A percentile compares a stretch with the other conserved stretches of the same genome.
Evolutionary conservation across 2,329 filamentous ascomycete genomes (phyloP).

Genomic region (Hypoxylon sp.): DNA sequence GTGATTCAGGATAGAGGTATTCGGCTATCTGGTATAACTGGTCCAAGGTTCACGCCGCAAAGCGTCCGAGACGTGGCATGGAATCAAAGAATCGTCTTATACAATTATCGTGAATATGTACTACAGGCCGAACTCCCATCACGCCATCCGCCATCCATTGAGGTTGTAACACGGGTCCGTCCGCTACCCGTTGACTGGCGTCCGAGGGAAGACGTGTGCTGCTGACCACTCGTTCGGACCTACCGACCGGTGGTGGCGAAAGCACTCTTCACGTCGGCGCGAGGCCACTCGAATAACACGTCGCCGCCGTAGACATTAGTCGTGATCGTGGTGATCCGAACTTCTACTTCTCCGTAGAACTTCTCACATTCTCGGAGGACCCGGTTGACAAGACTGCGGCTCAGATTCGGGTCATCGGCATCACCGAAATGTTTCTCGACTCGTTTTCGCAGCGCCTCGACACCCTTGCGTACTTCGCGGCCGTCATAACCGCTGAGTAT

Average conservation of each 20-base stretch:
- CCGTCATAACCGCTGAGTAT: constrained; percentile 82
- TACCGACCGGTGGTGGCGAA: constrained; percentile 58
- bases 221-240: constrained; percentile 49
- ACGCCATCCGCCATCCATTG: constrained; percentile 28
- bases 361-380: constrained; percentile 71
- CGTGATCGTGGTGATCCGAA: constrained; percentile 69
- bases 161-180: constrained; percentile 24
- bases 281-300: constrained; percentile 74
- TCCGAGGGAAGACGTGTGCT: constrained; percentile 31
- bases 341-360: constrained; percentile 73
- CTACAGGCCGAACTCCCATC: constrained; percentile 36
- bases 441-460: constrained; percentile 87
- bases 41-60: not conserved
- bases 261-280: constrained; percentile 70
- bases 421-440: constrained; percentile 98
- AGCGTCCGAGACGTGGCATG: not conserved
- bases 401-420: constrained; percentile 78
- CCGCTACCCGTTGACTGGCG: constrained; percentile 35
- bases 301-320: constrained; percentile 75
- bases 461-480: constrained; percentile 89
- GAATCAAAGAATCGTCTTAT: constrained; percentile 16
- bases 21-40: constrained; percentile 31
- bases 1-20: constrained; percentile 17
- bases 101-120: constrained; percentile 40
- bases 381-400: constrained; percentile 67